phyloP scores from a whole-genome alignment of 2,329 filamentous ascomycete genomes.

The Neophaeococcomyces mojaviensis region DNA sequence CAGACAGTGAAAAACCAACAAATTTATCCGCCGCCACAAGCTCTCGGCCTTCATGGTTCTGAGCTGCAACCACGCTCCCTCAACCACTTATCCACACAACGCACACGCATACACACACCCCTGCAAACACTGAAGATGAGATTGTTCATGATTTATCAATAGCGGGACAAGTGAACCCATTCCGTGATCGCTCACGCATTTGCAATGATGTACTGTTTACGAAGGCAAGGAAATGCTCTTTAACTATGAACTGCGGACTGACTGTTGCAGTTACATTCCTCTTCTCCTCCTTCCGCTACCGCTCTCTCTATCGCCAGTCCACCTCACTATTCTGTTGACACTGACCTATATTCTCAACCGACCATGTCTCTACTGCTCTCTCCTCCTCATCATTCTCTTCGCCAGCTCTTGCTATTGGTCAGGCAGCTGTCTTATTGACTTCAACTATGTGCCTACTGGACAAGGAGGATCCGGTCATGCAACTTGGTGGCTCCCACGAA shows the following conservation, averaged over 20 bases:
- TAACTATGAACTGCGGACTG: conserved; percentile 10
- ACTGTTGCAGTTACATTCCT: conserved; percentile 62
- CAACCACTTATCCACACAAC: too few species aligned
- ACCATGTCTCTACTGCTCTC: conserved; percentile 95
- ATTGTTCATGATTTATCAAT: too few species aligned
- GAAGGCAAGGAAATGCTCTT: conserved; percentile 42
- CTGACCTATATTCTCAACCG: conserved; percentile 95
- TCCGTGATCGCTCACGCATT: neutral
- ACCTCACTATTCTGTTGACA: conserved; percentile 81
- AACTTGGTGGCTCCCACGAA: conserved; percentile 4
- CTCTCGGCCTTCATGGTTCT: too few species aligned
- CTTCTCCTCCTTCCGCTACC: conserved; percentile 84
- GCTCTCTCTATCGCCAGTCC: conserved; percentile 61
- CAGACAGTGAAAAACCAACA: too few species aligned
- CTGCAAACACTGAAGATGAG: too few species aligned
- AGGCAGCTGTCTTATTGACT: conserved; percentile 87
- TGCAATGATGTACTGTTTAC: conserved; percentile 56
- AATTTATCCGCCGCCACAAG: too few species aligned
- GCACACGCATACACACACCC: too few species aligned
- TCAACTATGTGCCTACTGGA: conserved; percentile 34
- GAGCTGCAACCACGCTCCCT: too few species aligned
- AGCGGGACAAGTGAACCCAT: too few species aligned
- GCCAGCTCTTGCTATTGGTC: conserved; percentile 85
- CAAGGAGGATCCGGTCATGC: conserved; percentile 6
- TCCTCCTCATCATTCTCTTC: conserved; percentile 91